A percentile compares a stretch with the other conserved stretches of the same genome.
These are phyloP conservation scores for Saccharomycopsis selenospora DNA, from an alignment of 805 yeast genomes.

Conservation along the genomic window DNA sequence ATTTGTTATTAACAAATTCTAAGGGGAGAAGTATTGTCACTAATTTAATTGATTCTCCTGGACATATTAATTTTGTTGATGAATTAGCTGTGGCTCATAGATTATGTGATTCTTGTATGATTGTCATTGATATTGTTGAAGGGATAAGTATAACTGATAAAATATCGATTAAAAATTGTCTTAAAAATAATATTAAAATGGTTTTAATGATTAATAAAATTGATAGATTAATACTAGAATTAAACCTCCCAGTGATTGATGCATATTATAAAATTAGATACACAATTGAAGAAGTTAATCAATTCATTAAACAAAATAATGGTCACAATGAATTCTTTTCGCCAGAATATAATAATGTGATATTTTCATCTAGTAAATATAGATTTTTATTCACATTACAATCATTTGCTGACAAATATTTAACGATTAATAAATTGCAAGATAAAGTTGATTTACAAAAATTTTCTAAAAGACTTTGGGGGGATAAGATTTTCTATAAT, in stretches of 20 bases:
- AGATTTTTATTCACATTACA: conserved; percentile 58
- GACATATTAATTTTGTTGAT: conserved; percentile 79
- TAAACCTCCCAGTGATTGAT: conserved; percentile 67
- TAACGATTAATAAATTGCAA: conserved; percentile 22
- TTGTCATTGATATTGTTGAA: conserved; percentile 81
- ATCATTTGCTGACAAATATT: conserved; percentile 53
- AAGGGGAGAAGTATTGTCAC: conserved; percentile 48
- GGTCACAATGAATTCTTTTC: conserved; percentile 35
- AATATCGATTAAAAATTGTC: conserved; percentile 43
- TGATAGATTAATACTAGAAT: conserved; percentile 77
- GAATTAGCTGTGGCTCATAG: conserved; percentile 55
- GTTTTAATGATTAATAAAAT: conserved; percentile 68
- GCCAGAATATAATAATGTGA: conserved; percentile 59
- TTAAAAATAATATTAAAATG: conserved; percentile 45
- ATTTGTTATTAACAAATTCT: conserved; percentile 50
- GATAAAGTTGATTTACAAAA: conserved; percentile 26
- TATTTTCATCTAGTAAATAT: conserved; percentile 64
- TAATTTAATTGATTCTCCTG: conserved; percentile 82
- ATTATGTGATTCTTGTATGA: conserved; percentile 55
- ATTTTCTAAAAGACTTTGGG: conserved; percentile 67
- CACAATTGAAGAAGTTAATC: conserved; percentile 58
- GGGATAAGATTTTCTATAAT: conserved; percentile 49
- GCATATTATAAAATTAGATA: conserved; percentile 61
- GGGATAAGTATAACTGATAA: conserved; percentile 60
- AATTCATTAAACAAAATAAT: conserved; percentile 30